Conservation (phyloP, 176 grass and related monocot species). For the Aegilops bicornis region DNA sequence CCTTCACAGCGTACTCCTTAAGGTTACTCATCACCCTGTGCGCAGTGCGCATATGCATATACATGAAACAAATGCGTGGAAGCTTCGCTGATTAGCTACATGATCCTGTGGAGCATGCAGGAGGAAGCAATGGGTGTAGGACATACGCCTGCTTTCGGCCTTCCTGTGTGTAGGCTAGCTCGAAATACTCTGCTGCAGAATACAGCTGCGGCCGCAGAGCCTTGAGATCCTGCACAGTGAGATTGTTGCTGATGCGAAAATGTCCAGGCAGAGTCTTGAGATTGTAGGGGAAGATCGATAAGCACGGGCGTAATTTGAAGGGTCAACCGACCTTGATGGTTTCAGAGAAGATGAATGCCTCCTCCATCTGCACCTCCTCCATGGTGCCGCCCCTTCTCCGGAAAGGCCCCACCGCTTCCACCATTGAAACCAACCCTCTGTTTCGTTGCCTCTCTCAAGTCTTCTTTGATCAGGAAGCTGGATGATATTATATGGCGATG, state of each 20-base stretch:
- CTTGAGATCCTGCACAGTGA: conserved; percentile 64
- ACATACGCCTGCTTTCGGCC: conserved; percentile 47
- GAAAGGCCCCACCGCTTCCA: conserved; percentile 24
- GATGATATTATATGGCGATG: background rate
- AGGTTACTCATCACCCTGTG: conserved; percentile 61
- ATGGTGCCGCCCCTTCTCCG: conserved; percentile 15
- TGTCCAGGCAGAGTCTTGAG: background rate
- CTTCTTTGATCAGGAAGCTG: background rate
- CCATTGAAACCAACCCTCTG: conserved; percentile 8
- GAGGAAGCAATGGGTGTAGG: background rate
- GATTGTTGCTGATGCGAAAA: background rate
- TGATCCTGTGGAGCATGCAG: background rate
- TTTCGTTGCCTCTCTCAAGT: background rate
- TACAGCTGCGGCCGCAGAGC: conserved; percentile 69
- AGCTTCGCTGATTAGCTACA: background rate
- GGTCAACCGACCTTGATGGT: conserved; percentile 64
- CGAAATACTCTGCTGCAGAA: conserved; percentile 85
- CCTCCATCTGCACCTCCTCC: conserved; percentile 57
- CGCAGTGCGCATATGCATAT: background rate
- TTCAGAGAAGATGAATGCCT: conserved; percentile 66
- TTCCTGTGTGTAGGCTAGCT: conserved; percentile 61
- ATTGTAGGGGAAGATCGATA: background rate
- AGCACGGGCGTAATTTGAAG: background rate
- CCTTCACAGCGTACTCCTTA: conserved; percentile 73
- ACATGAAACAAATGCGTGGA: background rate